These are phyloP conservation scores for Populus hybrid DNA, from an alignment of 441 rosid genomes.

Conservation along the genomic window DNA sequence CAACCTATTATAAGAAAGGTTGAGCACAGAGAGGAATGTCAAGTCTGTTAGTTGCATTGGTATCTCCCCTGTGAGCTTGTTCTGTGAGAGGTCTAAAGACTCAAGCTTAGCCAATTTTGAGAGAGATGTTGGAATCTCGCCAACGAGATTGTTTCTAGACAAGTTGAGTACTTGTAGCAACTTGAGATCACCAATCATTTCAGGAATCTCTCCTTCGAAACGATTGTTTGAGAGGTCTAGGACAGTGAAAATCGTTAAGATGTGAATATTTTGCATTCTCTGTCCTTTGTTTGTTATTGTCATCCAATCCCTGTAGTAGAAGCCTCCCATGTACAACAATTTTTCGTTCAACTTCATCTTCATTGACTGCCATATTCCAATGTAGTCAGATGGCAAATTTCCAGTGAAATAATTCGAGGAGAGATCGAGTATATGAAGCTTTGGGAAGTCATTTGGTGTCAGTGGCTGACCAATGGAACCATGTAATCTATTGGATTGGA, in stretches of 20 bases:
- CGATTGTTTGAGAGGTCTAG: not conserved
- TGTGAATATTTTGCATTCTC: not conserved
- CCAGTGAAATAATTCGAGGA: conserved; percentile 1
- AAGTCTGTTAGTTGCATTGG: not conserved
- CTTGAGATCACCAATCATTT: not conserved
- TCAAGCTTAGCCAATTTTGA: not conserved
- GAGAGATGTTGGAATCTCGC: not conserved
- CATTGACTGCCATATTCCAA: not conserved
- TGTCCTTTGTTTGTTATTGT: not conserved
- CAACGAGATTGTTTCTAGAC: not conserved
- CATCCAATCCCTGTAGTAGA: not conserved
- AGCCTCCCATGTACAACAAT: not conserved
- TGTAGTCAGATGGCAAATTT: not conserved
- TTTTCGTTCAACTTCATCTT: not conserved
- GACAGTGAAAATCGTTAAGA: not conserved
- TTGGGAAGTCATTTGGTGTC: not conserved
- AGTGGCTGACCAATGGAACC: not conserved
- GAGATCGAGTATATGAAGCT: conserved; percentile 1
- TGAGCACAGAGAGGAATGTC: not conserved
- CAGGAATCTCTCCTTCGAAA: not conserved
- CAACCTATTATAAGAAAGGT: not conserved
- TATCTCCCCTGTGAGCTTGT: not conserved
- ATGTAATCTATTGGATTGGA: conserved; percentile 12
- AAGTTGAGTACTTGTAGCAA: not conserved
- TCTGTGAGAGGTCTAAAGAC: not conserved